A percentile compares a stretch with the other conserved stretches of the same genome.
Evolutionary conservation across 805 yeast genomes (phyloP).

Genomic region (Zygotorulaspora florentina): DNA sequence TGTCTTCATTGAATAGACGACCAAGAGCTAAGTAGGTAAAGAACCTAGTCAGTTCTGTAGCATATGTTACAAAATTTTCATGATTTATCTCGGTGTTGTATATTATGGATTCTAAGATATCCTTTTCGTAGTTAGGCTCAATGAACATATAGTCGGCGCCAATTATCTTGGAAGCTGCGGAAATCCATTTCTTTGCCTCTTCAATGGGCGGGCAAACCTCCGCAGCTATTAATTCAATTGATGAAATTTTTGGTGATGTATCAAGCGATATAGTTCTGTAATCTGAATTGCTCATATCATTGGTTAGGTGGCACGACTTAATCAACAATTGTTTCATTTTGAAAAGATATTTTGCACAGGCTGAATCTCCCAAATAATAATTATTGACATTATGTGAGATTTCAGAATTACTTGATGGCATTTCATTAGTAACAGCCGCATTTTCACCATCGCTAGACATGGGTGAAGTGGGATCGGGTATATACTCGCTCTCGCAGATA

Average conservation of each 20-base stretch:
- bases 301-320: slow-evolving; percentile 8
- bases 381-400: slow-evolving; percentile 1
- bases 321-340: slow-evolving; percentile 13
- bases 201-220: slow-evolving; percentile 12
- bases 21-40: slow-evolving; percentile 18
- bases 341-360: slow-evolving; percentile 15
- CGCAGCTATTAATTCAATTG: slow-evolving; percentile 5
- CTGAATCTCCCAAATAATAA: slow-evolving; percentile 15
- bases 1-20: slow-evolving; percentile 14
- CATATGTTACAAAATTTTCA: slow-evolving; percentile 5
- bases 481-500: background rate
- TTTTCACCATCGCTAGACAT: slow-evolving; percentile 7
- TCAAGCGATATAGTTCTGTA: slow-evolving; percentile 8
- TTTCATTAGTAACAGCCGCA: background rate
- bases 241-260: slow-evolving; percentile 6
- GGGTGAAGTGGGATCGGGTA: slow-evolving; percentile 10
- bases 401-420: background rate
- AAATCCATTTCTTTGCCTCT: slow-evolving; percentile 14
- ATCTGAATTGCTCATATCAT: slow-evolving; percentile 1
- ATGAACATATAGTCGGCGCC: slow-evolving; percentile 23
- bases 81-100: slow-evolving; percentile 4
- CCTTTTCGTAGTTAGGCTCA: slow-evolving; percentile 12
- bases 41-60: slow-evolving; percentile 17
- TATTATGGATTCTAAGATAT: slow-evolving; percentile 5
- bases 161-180: slow-evolving; percentile 11